Conservation (phyloP, 2,329 filamentous ascomycete genomes). For the Furcasterigmium furcatum region DNA sequence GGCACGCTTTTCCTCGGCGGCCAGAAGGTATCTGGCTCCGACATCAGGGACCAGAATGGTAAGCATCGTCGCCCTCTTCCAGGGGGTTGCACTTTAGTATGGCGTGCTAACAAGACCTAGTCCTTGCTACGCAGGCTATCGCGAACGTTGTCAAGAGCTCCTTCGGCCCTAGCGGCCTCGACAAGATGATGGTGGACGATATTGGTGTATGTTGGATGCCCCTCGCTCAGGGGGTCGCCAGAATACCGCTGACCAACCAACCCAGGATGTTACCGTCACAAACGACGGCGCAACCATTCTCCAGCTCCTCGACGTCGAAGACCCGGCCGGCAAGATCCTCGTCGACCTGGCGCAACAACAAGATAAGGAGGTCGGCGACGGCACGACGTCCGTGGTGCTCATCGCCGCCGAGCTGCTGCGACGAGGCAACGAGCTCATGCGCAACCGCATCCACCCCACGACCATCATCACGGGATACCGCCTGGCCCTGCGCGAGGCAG, state of each 20-base stretch:
- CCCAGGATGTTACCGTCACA: slow-evolving; percentile 92
- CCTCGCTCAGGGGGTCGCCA: slow-evolving; percentile 1
- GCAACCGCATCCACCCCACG: slow-evolving; percentile 98
- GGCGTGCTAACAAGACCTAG: slow-evolving; percentile 42
- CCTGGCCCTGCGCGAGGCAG: slow-evolving; percentile 88
- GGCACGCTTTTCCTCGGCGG: slow-evolving; percentile 96
- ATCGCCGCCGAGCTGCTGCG: slow-evolving; percentile 90
- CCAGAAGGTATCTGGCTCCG: slow-evolving; percentile 93
- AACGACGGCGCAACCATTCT: slow-evolving; percentile 98
- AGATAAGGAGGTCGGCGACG: slow-evolving; percentile 98
- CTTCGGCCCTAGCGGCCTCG: slow-evolving; percentile 92
- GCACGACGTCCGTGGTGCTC: slow-evolving; percentile 96
- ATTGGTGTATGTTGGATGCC: slow-evolving; percentile 68
- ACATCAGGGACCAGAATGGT: slow-evolving; percentile 98
- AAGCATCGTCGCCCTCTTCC: slow-evolving; percentile 12
- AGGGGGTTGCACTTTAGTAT: background rate
- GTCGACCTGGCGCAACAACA: slow-evolving; percentile 98
- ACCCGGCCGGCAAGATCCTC: slow-evolving; percentile 96
- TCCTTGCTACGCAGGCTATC: slow-evolving; percentile 92
- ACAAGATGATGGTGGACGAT: slow-evolving; percentile 99
- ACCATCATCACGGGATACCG: slow-evolving; percentile 99
- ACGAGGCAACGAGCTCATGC: slow-evolving; percentile 96
- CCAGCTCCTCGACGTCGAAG: slow-evolving; percentile 91
- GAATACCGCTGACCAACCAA: slow-evolving; percentile 8
- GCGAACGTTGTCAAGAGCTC: slow-evolving; percentile 99